phyloP scores from a whole-genome alignment of 2,329 filamentous ascomycete species.

The Exophiala xenobiotica region DNA sequence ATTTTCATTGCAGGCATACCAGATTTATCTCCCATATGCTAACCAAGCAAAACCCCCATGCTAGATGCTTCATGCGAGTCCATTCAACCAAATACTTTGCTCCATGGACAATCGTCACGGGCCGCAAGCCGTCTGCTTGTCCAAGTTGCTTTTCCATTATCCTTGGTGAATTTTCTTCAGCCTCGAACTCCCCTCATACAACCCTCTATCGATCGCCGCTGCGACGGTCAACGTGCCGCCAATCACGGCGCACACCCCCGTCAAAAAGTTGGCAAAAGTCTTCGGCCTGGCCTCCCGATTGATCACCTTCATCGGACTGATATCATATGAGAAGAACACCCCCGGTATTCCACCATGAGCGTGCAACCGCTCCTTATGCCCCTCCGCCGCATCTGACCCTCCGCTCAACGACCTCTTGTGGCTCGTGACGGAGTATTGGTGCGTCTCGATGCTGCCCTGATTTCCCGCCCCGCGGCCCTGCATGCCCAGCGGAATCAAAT shows the following conservation, averaged over 20 bases:
- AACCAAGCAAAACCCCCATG: slow-evolving; percentile 10
- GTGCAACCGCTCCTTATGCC: slow-evolving; percentile 88
- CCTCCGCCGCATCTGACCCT: slow-evolving; percentile 79
- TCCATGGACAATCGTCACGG: no score
- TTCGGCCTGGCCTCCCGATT: slow-evolving; percentile 90
- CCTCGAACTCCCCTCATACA: slow-evolving; percentile 83
- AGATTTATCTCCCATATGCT: no score
- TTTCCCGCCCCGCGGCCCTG: slow-evolving; percentile 65
- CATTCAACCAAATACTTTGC: no score
- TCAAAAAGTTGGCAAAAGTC: slow-evolving; percentile 87
- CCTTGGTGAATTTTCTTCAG: slow-evolving; percentile 80
- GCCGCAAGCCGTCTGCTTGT: no score
- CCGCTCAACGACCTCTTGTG: slow-evolving; percentile 86
- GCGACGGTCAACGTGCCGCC: slow-evolving; percentile 95
- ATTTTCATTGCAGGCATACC: no score
- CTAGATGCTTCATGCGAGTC: no score
- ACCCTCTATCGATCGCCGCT: slow-evolving; percentile 82
- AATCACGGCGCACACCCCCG: slow-evolving; percentile 89
- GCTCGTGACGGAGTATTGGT: slow-evolving; percentile 97
- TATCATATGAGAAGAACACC: slow-evolving; percentile 98
- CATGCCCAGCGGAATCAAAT: slow-evolving; percentile 64
- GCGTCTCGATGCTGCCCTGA: slow-evolving; percentile 87
- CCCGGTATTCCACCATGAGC: slow-evolving; percentile 90
- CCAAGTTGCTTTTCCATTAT: slow-evolving; percentile 40
- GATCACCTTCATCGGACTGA: slow-evolving; percentile 99